Conservation (phyloP, 2,329 filamentous ascomycete genomes). For the Pseudogymnoascus sp. region DNA sequence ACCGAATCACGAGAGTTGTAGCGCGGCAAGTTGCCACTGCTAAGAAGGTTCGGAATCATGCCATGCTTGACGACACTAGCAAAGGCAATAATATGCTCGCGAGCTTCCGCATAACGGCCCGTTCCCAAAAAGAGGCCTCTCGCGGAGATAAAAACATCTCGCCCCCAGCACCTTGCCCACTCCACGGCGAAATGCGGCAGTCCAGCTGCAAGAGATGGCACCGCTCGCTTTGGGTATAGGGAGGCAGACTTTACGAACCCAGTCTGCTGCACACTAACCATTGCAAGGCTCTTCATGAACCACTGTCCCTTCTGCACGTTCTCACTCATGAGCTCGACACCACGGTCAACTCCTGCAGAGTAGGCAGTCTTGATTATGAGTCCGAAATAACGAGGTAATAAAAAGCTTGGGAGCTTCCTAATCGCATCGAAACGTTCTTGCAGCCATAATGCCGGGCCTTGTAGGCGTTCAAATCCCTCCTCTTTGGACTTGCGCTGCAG, state of each 20-base stretch:
- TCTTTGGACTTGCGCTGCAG: conserved; percentile 63
- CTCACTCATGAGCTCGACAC: conserved; percentile 67
- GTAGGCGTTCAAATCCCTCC: conserved; percentile 52
- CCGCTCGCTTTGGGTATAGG: conserved; percentile 73
- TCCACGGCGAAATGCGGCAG: conserved; percentile 87
- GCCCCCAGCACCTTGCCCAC: conserved; percentile 95
- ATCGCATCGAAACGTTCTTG: conserved; percentile 79
- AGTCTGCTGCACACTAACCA: conserved; percentile 88
- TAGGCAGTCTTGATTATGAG: conserved; percentile 83
- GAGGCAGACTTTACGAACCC: conserved; percentile 86
- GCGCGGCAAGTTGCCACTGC: conserved; percentile 73
- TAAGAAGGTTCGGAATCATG: conserved; percentile 92
- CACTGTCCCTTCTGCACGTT: conserved; percentile 74
- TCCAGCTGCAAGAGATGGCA: conserved; percentile 83
- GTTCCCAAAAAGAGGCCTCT: conserved; percentile 88
- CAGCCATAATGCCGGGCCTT: conserved; percentile 66
- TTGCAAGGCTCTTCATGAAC: conserved; percentile 78
- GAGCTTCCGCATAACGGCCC: conserved; percentile 78
- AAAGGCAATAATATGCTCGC: conserved; percentile 89
- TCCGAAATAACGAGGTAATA: conserved; percentile 88
- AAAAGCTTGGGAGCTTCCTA: conserved; percentile 73
- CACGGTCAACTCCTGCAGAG: conserved; percentile 68
- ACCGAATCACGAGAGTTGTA: conserved; percentile 96
- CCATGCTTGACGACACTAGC: conserved; percentile 95
- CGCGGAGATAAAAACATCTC: conserved; percentile 93